These are phyloP conservation scores for Phytopythium mirpurense DNA, from an alignment of 352 stramenopile genomes.

Conservation along the genomic window DNA sequence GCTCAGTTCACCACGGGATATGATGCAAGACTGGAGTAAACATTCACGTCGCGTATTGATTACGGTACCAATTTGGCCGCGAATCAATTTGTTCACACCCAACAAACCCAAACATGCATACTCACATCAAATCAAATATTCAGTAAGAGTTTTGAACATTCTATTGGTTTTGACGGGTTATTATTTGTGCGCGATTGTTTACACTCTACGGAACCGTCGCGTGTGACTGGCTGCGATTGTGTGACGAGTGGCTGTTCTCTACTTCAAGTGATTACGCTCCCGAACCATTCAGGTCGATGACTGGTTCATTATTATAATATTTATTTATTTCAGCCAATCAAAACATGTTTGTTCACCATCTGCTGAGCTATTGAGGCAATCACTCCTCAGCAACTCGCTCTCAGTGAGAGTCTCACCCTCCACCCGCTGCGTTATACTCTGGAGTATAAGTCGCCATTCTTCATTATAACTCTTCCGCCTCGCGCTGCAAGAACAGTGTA, in stretches of 20 bases:
- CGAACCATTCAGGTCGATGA: neutral
- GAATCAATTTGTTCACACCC: neutral
- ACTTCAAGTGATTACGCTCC: slow-evolving; percentile 1
- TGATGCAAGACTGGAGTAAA: too few species aligned
- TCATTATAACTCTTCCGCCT: neutral
- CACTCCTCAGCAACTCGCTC: too few species aligned
- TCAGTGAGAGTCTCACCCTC: too few species aligned
- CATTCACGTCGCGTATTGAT: slow-evolving; percentile 2
- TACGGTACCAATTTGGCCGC: neutral
- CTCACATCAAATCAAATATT: neutral
- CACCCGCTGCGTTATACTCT: too few species aligned
- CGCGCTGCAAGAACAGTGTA: too few species aligned
- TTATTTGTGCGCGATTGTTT: too few species aligned
- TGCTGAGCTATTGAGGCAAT: too few species aligned
- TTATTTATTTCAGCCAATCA: neutral
- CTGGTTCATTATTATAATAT: neutral
- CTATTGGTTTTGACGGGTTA: neutral
- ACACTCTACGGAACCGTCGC: too few species aligned
- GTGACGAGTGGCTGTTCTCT: neutral
- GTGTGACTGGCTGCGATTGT: slow-evolving; percentile 3
- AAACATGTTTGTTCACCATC: too few species aligned
- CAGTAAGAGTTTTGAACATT: too few species aligned
- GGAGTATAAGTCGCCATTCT: neutral
- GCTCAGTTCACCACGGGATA: too few species aligned
- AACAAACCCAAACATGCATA: slow-evolving; percentile 3